Conservation (phyloP, 495 filamentous ascomycete species). For the Tuber calosporum region DNA sequence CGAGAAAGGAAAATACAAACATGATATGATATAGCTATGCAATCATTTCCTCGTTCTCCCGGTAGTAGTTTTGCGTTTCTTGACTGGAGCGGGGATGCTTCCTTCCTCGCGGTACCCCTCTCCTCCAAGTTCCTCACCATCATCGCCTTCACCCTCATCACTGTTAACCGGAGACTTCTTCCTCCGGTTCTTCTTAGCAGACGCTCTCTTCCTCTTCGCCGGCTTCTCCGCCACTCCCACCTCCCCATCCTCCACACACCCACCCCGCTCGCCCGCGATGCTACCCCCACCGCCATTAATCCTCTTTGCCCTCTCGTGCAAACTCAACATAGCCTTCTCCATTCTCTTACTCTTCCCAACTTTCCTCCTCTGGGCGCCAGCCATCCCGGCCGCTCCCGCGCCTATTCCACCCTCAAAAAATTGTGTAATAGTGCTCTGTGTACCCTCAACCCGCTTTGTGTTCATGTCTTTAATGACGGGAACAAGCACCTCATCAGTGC, state of each 20-base stretch:
- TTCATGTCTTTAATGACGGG: slow-evolving; percentile 96
- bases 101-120: slow-evolving; percentile 41
- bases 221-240: slow-evolving; percentile 16
- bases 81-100: slow-evolving; percentile 45
- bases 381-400: slow-evolving; percentile 56
- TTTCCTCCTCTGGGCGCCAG: slow-evolving; percentile 59
- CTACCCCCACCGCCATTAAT: slow-evolving; percentile 7
- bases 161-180: slow-evolving; percentile 4
- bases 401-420: slow-evolving; percentile 62
- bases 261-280: not conserved
- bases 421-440: slow-evolving; percentile 90
- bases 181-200: slow-evolving; percentile 9
- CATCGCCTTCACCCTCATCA: not conserved
- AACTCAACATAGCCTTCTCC: slow-evolving; percentile 67
- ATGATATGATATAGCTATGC: not conserved
- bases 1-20: not conserved
- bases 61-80: slow-evolving; percentile 39
- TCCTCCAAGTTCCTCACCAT: not conserved
- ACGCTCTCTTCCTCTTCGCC: slow-evolving; percentile 25
- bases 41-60: not conserved
- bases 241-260: slow-evolving; percentile 7
- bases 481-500: slow-evolving; percentile 88
- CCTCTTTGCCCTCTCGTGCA: slow-evolving; percentile 50
- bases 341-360: slow-evolving; percentile 64
- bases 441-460: slow-evolving; percentile 72